These are phyloP conservation scores for Barnettozyma vustinii DNA, from an alignment of 805 yeast species.

Conservation along the genomic window DNA sequence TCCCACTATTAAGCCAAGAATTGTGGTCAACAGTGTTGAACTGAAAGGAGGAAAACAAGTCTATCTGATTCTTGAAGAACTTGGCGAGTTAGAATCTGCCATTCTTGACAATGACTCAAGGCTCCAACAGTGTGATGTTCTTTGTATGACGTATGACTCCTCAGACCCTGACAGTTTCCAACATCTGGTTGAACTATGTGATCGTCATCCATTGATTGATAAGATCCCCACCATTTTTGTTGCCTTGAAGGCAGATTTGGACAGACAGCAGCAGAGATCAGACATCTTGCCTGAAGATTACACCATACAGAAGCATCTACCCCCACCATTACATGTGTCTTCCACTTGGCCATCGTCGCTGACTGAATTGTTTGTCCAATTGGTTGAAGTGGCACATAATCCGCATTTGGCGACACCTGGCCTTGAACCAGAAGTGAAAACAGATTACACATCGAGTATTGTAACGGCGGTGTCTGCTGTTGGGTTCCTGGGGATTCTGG, in stretches of 20 bases:
- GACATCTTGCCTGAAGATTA: slow-evolving; percentile 84
- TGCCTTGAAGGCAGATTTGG: slow-evolving; percentile 92
- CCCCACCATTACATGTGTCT: slow-evolving; percentile 87
- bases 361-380: slow-evolving; percentile 75
- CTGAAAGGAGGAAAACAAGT: slow-evolving; percentile 93
- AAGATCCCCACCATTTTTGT: slow-evolving; percentile 81
- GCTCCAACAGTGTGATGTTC: slow-evolving; percentile 81
- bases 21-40: slow-evolving; percentile 90
- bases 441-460: slow-evolving; percentile 42
- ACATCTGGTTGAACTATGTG: slow-evolving; percentile 65
- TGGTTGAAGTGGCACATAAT: slow-evolving; percentile 80
- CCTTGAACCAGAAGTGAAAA: slow-evolving; percentile 56
- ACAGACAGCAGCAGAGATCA: slow-evolving; percentile 89
- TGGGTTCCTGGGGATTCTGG: slow-evolving; percentile 56
- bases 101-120: slow-evolving; percentile 64
- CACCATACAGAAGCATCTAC: slow-evolving; percentile 57
- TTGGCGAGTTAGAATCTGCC: slow-evolving; percentile 83
- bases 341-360: slow-evolving; percentile 86
- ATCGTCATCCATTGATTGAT: slow-evolving; percentile 50
- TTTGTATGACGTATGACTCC: slow-evolving; percentile 88
- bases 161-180: slow-evolving; percentile 95
- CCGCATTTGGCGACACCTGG: slow-evolving; percentile 81
- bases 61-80: slow-evolving; percentile 82
- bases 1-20: slow-evolving; percentile 76
- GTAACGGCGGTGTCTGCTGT: slow-evolving; percentile 66